phyloP scores from a whole-genome alignment of 352 stramenopile genomes.

The Phytophthora pini region DNA sequence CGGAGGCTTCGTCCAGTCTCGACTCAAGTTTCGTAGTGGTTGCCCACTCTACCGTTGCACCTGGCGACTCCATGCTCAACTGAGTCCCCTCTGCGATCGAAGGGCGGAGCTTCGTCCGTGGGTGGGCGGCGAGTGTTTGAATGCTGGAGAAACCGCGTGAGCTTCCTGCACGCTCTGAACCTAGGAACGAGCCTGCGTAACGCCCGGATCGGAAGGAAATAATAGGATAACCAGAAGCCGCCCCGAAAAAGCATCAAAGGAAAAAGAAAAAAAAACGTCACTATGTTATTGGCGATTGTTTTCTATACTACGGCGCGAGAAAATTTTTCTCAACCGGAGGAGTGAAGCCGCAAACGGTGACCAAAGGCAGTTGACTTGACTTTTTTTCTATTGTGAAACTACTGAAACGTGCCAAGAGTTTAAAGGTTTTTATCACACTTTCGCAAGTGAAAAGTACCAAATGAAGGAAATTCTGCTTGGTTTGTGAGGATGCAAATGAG shows the following conservation, averaged over 20 bases:
- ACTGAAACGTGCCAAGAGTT: conserved; percentile 2
- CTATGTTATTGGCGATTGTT: conserved; percentile 6
- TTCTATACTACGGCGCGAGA: neutral
- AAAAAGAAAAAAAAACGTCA: conserved; percentile 15
- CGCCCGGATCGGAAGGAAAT: conserved; percentile 25
- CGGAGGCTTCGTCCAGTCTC: conserved; percentile 23
- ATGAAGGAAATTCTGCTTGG: conserved; percentile 2
- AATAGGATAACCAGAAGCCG: conserved; percentile 23
- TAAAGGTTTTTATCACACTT: neutral
- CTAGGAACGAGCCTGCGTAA: conserved; percentile 28
- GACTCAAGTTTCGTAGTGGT: conserved; percentile 34
- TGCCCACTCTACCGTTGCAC: conserved; percentile 29
- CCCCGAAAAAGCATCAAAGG: conserved; percentile 29
- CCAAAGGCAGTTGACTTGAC: conserved; percentile 6
- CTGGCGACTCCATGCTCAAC: conserved; percentile 32
- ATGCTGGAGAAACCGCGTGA: conserved; percentile 22
- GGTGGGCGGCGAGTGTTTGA: conserved; percentile 31
- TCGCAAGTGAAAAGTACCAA: neutral
- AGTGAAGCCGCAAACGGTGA: neutral
- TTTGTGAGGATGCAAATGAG: neutral
- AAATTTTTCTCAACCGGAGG: conserved; percentile 19
- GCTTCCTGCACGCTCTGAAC: conserved; percentile 14
- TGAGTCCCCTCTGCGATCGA: conserved; percentile 41
- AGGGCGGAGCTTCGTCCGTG: conserved; percentile 26
- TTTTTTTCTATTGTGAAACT: conserved; percentile 14